Conservation (phyloP, 2,329 filamentous ascomycete genomes). For the Cladosporium velox region DNA sequence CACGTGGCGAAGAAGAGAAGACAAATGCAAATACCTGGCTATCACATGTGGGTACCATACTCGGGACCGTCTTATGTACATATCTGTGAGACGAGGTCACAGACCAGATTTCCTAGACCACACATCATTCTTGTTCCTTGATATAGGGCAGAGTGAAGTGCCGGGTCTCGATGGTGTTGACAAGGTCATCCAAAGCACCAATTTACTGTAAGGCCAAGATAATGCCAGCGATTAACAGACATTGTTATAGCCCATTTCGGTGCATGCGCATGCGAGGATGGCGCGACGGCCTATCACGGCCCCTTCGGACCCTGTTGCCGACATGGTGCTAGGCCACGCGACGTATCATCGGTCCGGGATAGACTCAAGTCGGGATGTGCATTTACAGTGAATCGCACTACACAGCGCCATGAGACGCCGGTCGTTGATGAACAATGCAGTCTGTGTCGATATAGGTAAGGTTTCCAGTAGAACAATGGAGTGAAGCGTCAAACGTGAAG, state of each 20-base stretch:
- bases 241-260: not conserved
- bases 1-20: not conserved
- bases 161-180: not conserved
- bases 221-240: not conserved
- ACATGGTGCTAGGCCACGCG: not conserved
- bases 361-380: not conserved
- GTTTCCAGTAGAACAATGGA: not conserved
- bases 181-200: not conserved
- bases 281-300: not conserved
- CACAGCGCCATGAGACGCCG: not conserved
- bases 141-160: not conserved
- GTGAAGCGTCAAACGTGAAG: not conserved
- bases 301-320: not conserved
- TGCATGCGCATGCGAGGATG: slow-evolving; percentile 1
- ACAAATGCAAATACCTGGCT: not conserved
- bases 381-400: not conserved
- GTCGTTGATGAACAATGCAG: not conserved
- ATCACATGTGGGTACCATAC: not conserved
- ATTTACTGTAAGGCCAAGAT: not conserved
- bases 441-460: not conserved
- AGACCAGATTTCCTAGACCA: not conserved
- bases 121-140: not conserved
- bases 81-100: not conserved
- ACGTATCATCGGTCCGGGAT: not conserved
- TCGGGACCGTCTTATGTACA: not conserved